Percentiles rank a stretch among this genome's conserved stretches.
phyloP scores from a whole-genome alignment of 192 early-diverging fungal genomes.

The Physocladia obscura region DNA sequence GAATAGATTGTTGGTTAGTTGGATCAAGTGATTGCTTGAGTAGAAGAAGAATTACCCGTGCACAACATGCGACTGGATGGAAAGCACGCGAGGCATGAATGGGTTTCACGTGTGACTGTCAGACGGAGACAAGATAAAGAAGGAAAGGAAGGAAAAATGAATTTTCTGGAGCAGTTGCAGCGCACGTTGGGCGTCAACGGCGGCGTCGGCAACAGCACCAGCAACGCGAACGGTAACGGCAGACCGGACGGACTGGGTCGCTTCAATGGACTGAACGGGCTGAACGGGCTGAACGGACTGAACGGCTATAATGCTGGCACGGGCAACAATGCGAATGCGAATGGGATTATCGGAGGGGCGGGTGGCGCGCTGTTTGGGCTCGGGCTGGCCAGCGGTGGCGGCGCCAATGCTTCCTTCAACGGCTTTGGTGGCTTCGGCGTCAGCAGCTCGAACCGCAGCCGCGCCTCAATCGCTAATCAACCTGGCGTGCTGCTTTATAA shows the following conservation, averaged over 20 bases:
- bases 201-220: neutral
- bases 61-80: conserved; percentile 65
- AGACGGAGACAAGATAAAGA: neutral
- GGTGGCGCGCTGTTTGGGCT: too few relatives aligned
- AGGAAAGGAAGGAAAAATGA: neutral
- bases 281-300: too few relatives aligned
- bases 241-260: too few relatives aligned
- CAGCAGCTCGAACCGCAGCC: neutral
- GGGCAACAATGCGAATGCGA: too few relatives aligned
- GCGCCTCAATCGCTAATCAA: neutral
- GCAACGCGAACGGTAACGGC: neutral
- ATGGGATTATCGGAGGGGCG: too few relatives aligned
- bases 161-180: neutral
- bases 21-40: too few relatives aligned
- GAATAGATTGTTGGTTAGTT: too few relatives aligned
- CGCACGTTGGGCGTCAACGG: neutral
- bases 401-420: neutral
- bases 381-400: too few relatives aligned
- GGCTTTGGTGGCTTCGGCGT: neutral
- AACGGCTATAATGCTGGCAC: too few relatives aligned
- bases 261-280: too few relatives aligned
- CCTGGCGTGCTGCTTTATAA: conserved; percentile 3
- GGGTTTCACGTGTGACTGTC: neutral
- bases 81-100: conserved; percentile 39
- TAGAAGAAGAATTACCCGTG: conserved; percentile 67